Base-by-base conservation (phyloP, 768 basidiomycete genomes). In the Lactarius sanguifluus region DNA sequence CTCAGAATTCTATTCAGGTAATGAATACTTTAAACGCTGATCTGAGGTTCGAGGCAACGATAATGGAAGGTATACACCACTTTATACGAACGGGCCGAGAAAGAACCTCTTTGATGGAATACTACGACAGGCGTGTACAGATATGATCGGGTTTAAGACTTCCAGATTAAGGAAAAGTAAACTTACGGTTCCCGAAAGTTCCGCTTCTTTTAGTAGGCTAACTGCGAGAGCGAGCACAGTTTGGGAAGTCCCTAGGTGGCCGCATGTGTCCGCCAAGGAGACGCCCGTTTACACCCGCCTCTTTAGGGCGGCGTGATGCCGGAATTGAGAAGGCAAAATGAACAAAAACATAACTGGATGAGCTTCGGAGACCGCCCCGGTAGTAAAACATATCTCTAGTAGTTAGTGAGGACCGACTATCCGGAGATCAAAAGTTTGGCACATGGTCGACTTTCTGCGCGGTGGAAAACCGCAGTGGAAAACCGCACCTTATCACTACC, bases 391-490 rank as follows among this genome's bases (percentile, higher is more conserved):
- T 65, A 62, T 36, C 61, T 67, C 65, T 43, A 50, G 20, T 30
- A 32, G 68, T 43, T 57, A 67, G 28, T 66, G 64, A 60, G 64
- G 64, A 57, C 68, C 65, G 60, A 61, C 52, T 57, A 25, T 38
- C 50, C 68, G 68, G 68, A 69, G 68, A 69, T 69, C 68, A 69
- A 62, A 67, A 38, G 56, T 59, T 61, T 23, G 62, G 56, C 65
- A 66, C 67, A 69, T 67, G 68, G 68, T 61, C 50, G 32, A 63
- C 20, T 69, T 67, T 55, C 52, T 67, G 52, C 52, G 57, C 68
- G 41, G 64, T 64, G 60, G 69, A 65, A 69, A 30, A 54, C 54
- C 64, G 55, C 61, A 68, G 67, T 70, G 52, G 69, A 64, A 61
- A 23, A 47, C 60, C 57, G 55, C 57, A 59, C 69, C 64, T 69